phyloP scores from a whole-genome alignment of 1,284 basidiomycete species.

The Moniliophthora roreri region DNA sequence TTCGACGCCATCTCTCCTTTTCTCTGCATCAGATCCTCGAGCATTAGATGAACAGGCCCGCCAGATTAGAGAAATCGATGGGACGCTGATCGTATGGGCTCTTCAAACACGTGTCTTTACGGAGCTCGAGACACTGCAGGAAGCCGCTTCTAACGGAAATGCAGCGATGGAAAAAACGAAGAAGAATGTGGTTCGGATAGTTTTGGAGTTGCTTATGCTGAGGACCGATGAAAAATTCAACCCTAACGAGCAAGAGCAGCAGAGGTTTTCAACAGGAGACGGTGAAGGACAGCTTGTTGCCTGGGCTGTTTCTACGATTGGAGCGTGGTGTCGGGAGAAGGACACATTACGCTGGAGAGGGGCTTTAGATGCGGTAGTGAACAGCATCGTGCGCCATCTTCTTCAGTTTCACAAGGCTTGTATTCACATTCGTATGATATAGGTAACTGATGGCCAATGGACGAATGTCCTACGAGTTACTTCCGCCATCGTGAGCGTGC shows the following conservation, averaged over 20 bases:
- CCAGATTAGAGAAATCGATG: slow-evolving; percentile 4
- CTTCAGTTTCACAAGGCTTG: too few relatives aligned
- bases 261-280: background rate
- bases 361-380: too few relatives aligned
- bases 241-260: background rate
- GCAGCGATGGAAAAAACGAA: slow-evolving; percentile 3
- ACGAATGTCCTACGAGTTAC: too few relatives aligned
- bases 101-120: slow-evolving; percentile 14
- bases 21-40: too few relatives aligned
- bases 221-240: slow-evolving; percentile 2
- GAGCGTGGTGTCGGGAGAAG: slow-evolving; percentile 8
- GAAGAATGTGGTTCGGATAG: slow-evolving; percentile 6
- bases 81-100: slow-evolving; percentile 10
- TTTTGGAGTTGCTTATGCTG: slow-evolving; percentile 1
- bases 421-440: too few relatives aligned
- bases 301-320: slow-evolving; percentile 4
- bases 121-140: slow-evolving; percentile 5
- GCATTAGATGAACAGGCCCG: background rate
- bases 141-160: background rate
- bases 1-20: background rate
- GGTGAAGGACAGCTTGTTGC: background rate
- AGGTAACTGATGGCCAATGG: too few relatives aligned
- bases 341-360: slow-evolving; percentile 1
- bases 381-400: too few relatives aligned
- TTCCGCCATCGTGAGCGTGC: too few relatives aligned